Conservation (phyloP, 495 filamentous ascomycete genomes). For the Lasiosphaeris hirsuta region DNA sequence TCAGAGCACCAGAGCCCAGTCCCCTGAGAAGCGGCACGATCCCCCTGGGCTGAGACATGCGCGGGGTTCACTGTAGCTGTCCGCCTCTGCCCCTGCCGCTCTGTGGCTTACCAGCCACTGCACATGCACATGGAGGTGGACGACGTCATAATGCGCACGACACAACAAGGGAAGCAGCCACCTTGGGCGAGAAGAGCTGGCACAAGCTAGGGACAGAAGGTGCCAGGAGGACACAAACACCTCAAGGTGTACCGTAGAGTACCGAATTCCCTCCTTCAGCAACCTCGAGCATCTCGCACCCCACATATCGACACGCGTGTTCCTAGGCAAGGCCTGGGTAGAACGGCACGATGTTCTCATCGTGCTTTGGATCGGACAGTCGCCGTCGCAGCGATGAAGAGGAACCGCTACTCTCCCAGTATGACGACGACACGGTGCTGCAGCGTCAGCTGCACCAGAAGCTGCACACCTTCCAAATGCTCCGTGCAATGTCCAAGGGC, state of each 20-base stretch:
- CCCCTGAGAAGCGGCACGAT: too few species aligned
- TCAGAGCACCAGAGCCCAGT: too few species aligned
- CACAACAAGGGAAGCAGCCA: neutral
- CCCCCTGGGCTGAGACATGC: too few species aligned
- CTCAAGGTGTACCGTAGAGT: too few species aligned
- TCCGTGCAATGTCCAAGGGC: conserved; percentile 75
- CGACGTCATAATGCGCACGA: conserved; percentile 4
- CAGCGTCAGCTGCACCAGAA: conserved; percentile 79
- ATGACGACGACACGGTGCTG: conserved; percentile 75
- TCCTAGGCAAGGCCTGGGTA: neutral
- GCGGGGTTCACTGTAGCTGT: too few species aligned
- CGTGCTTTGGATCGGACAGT: conserved; percentile 28
- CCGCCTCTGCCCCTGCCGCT: too few species aligned
- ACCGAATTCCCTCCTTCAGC: too few species aligned
- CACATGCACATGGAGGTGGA: neutral
- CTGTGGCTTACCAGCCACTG: too few species aligned
- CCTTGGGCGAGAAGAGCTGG: neutral
- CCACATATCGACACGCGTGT: neutral
- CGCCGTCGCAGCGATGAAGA: conserved; percentile 23
- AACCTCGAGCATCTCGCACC: too few species aligned
- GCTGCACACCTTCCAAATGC: conserved; percentile 89
- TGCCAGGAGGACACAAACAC: too few species aligned
- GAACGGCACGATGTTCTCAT: conserved; percentile 18
- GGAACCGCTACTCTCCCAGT: conserved; percentile 78
- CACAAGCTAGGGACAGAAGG: too few species aligned